These are phyloP conservation scores for Fraxinus quadrangulata DNA, from an alignment of 257 asterid species.

Conservation along the genomic window DNA sequence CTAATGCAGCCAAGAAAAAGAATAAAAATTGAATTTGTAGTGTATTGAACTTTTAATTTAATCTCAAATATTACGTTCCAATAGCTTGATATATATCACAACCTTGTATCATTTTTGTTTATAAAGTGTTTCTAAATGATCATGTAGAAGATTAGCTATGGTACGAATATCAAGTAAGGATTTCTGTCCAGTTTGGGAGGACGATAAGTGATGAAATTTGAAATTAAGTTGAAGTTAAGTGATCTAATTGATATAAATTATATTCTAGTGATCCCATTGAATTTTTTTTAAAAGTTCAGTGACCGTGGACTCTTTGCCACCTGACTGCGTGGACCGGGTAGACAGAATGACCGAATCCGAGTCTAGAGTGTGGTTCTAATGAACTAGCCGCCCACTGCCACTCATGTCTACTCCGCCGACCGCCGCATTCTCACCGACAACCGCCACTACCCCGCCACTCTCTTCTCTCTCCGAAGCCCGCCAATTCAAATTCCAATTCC, in stretches of 20 bases:
- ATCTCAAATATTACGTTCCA: too few species aligned
- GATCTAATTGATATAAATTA: too few species aligned
- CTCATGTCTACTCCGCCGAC: constrained; percentile 45
- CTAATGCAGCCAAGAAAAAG: too few species aligned
- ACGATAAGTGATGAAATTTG: not conserved
- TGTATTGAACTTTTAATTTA: too few species aligned
- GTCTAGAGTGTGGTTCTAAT: constrained; percentile 27
- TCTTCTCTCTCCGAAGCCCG: constrained; percentile 25
- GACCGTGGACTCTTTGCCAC: constrained; percentile 17
- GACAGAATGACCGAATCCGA: not conserved
- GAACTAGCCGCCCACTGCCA: constrained; percentile 28
- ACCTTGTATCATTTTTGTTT: too few species aligned
- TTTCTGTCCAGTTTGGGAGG: too few species aligned
- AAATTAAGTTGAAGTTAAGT: not conserved
- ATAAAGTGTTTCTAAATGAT: not conserved
- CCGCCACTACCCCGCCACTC: constrained; percentile 41
- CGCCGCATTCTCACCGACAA: constrained; percentile 32
- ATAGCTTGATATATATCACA: too few species aligned
- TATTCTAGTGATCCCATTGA: not conserved
- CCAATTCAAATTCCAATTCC: constrained; percentile 21
- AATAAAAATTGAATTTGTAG: too few species aligned
- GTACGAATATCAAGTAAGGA: too few species aligned
- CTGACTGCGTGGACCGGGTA: constrained; percentile 16
- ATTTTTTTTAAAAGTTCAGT: not conserved
- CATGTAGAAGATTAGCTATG: too few species aligned